Evolutionary conservation across 2,329 filamentous ascomycete species (phyloP).

Genomic region (Drechslera avenae): DNA sequence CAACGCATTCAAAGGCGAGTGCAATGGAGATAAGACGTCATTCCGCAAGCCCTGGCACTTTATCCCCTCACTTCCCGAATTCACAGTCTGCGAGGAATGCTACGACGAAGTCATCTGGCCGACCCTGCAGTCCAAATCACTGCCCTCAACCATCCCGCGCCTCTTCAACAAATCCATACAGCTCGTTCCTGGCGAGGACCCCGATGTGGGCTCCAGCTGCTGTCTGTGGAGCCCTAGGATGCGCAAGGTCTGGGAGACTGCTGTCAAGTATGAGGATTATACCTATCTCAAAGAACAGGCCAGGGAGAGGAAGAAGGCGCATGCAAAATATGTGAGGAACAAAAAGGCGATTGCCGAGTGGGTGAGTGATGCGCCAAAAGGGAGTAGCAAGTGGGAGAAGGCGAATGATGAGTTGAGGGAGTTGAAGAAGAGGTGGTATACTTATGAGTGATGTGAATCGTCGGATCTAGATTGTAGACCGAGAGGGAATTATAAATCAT

Average conservation of each 20-base stretch:
- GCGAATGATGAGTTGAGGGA: slow-evolving; percentile 32
- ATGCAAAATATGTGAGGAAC: slow-evolving; percentile 52
- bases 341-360: slow-evolving; percentile 42
- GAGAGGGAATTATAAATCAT: too few relatives aligned
- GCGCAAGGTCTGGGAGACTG: slow-evolving; percentile 72
- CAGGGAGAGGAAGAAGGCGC: slow-evolving; percentile 53
- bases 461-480: too few relatives aligned
- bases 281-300: slow-evolving; percentile 66
- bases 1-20: slow-evolving; percentile 58
- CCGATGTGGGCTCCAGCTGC: slow-evolving; percentile 59
- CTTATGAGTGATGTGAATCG: slow-evolving; percentile 38
- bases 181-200: slow-evolving; percentile 57
- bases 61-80: slow-evolving; percentile 74
- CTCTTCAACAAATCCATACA: slow-evolving; percentile 61
- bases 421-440: slow-evolving; percentile 38
- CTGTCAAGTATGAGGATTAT: slow-evolving; percentile 70
- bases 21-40: slow-evolving; percentile 66
- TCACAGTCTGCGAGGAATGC: slow-evolving; percentile 87
- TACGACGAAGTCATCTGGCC: slow-evolving; percentile 81
- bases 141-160: slow-evolving; percentile 46
- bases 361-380: slow-evolving; percentile 29
- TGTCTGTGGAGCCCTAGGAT: slow-evolving; percentile 83
- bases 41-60: slow-evolving; percentile 74
- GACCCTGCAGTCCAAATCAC: slow-evolving; percentile 55
- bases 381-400: slow-evolving; percentile 31